These are phyloP conservation scores for Quercus dentata DNA, from an alignment of 306 rosid genomes.

Conservation along the genomic window DNA sequence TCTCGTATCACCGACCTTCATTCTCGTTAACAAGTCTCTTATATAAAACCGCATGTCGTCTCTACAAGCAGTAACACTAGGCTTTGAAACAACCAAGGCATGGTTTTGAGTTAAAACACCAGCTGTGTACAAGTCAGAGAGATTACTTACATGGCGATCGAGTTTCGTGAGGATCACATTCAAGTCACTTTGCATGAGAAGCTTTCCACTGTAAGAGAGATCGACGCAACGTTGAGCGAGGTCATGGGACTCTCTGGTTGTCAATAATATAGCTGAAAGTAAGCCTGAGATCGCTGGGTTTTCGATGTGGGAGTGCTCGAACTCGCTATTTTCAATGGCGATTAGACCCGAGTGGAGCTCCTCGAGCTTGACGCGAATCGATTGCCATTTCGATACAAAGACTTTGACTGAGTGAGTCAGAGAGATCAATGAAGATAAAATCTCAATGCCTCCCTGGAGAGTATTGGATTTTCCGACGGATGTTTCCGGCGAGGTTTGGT, in stretches of 20 bases:
- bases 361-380: conserved; percentile 60
- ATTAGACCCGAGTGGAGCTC: conserved; percentile 54
- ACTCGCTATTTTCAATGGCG: conserved; percentile 58
- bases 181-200: conserved; percentile 92
- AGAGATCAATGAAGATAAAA: conserved; percentile 52
- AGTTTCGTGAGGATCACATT: conserved; percentile 54
- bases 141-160: conserved; percentile 47
- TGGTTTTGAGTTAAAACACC: conserved; percentile 45
- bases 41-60: conserved; percentile 85
- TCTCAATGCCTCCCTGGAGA: conserved; percentile 42
- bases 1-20: conserved; percentile 67
- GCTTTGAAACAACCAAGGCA: conserved; percentile 72
- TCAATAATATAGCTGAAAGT: conserved; percentile 23
- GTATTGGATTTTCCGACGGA: conserved; percentile 17
- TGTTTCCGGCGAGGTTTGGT: conserved; percentile 25
- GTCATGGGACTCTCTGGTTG: conserved; percentile 56
- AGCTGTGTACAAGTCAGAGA: conserved; percentile 48
- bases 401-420: conserved; percentile 64
- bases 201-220: conserved; percentile 82
- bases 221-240: conserved; percentile 75
- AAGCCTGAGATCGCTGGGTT: conserved; percentile 39
- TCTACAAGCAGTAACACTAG: conserved; percentile 61
- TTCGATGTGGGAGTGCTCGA: conserved; percentile 37
- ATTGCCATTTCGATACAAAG: conserved; percentile 74
- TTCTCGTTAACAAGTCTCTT: conserved; percentile 66